These are phyloP conservation scores for Hibiscus syriacus DNA, from an alignment of 345 rosid species.

Conservation along the genomic window DNA sequence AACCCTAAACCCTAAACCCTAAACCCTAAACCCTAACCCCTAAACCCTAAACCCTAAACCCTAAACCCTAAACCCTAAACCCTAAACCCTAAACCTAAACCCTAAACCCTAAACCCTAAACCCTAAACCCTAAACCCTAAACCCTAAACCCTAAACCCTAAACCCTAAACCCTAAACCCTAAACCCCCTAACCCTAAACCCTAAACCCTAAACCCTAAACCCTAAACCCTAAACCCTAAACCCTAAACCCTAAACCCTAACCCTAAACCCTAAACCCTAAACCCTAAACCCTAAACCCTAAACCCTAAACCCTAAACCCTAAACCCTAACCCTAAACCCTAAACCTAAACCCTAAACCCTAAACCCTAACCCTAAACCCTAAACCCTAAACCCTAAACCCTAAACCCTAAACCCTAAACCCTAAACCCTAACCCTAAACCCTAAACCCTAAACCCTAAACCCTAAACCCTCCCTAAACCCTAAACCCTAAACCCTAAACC, in stretches of 20 bases:
- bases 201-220: neutral
- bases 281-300: constrained; percentile 10
- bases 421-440: constrained; percentile 8
- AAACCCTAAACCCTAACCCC: too few relatives aligned
- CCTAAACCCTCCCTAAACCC: too few relatives aligned
- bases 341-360: constrained; percentile 1
- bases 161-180: constrained; percentile 11
- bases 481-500: constrained; percentile 19
- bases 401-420: constrained; percentile 13
- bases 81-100: constrained; percentile 17
- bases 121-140: constrained; percentile 11
- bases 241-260: neutral
- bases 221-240: neutral
- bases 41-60: too few relatives aligned
- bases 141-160: constrained; percentile 14
- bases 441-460: constrained; percentile 14
- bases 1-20: constrained; percentile 13
- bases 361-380: constrained; percentile 5
- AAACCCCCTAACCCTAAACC: neutral
- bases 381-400: constrained; percentile 18
- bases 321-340: neutral
- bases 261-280: constrained; percentile 3
- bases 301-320: constrained; percentile 10
- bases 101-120: constrained; percentile 7
- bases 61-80: too few relatives aligned